phyloP scores from a whole-genome alignment of 192 early-diverging fungal genomes.

The Coemansia sp. region DNA sequence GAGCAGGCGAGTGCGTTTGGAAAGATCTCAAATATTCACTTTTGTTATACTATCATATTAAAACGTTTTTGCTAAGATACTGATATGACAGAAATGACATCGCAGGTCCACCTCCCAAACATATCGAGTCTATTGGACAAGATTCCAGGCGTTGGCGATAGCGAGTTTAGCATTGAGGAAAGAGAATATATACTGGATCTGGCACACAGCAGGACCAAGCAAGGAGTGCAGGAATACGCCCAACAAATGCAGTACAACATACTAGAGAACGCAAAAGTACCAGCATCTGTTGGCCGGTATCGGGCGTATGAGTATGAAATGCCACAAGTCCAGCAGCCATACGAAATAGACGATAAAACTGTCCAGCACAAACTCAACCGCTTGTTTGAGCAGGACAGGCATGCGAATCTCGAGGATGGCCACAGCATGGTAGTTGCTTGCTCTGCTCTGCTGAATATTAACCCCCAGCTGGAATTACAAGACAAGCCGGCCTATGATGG shows the following conservation, averaged over 20 bases:
- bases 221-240: neutral
- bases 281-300: conserved; percentile 4
- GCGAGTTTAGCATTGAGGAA: conserved; percentile 17
- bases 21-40: too few relatives aligned
- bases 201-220: neutral
- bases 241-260: neutral
- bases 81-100: neutral
- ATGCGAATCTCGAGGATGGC: neutral
- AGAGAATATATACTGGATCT: conserved; percentile 1
- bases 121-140: neutral
- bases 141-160: conserved; percentile 18
- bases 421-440: conserved; percentile 23
- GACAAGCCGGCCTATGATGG: neutral
- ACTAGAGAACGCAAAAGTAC: conserved; percentile 2
- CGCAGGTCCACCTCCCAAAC: neutral
- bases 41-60: too few relatives aligned
- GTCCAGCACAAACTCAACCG: conserved; percentile 3
- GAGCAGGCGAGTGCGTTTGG: too few relatives aligned
- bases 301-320: conserved; percentile 9
- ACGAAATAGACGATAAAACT: conserved; percentile 6
- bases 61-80: too few relatives aligned
- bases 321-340: conserved; percentile 16
- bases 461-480: neutral
- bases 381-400: conserved; percentile 13
- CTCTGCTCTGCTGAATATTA: neutral